Conservation (phyloP, 1,284 basidiomycete genomes). For the Papiliotrema laurentii region DNA sequence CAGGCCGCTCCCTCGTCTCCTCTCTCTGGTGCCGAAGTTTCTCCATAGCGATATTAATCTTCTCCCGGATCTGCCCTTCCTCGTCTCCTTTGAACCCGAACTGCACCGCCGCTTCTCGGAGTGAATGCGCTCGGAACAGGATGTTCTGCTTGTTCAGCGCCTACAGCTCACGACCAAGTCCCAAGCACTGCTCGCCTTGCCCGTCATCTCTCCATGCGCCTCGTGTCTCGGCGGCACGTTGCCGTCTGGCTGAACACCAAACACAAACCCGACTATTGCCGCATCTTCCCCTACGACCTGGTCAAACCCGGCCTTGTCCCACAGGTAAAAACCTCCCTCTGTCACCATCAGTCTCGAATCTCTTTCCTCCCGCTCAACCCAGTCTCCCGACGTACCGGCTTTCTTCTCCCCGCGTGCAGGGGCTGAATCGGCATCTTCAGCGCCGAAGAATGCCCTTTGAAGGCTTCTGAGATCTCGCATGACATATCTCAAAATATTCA, state of each 20-base stretch:
- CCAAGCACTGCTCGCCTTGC: conserved; percentile 23
- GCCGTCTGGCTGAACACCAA: conserved; percentile 46
- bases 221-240: conserved; percentile 51
- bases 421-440: conserved; percentile 52
- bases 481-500: conserved; percentile 48
- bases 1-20: conserved; percentile 47
- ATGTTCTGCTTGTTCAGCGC: conserved; percentile 34
- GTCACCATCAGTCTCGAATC: not conserved
- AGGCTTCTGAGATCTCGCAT: conserved; percentile 43
- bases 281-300: conserved; percentile 40
- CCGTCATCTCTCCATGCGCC: conserved; percentile 48
- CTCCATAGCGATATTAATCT: conserved; percentile 11
- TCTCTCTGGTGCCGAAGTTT: conserved; percentile 45
- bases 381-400: conserved; percentile 18
- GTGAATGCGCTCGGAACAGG: conserved; percentile 22
- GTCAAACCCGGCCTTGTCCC: conserved; percentile 47
- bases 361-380: not conserved
- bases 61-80: conserved; percentile 22
- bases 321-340: conserved; percentile 54
- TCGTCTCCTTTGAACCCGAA: conserved; percentile 26
- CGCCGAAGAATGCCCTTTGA: conserved; percentile 49
- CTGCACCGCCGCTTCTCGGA: conserved; percentile 14
- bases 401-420: conserved; percentile 14
- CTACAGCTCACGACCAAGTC: not conserved
- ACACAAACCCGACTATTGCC: conserved; percentile 43